Base-by-base conservation (phyloP, 1,139 yeast species). In the Geotrichum macrosporum region DNA sequence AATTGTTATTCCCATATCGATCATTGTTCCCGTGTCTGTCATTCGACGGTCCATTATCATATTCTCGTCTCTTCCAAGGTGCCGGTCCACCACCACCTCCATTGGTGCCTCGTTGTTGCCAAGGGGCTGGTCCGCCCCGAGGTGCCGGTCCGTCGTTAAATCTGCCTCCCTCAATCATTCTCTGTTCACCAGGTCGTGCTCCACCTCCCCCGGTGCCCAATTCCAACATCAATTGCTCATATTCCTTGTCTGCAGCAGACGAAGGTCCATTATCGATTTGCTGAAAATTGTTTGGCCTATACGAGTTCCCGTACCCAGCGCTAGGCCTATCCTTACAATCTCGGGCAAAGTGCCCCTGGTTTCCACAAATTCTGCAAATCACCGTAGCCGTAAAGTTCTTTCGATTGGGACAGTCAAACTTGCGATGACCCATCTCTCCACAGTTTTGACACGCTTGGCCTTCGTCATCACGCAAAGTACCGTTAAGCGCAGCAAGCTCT, bases 401-500 rank as follows among this genome's bases (percentile, higher is more conserved):
- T 58, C 69, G 71, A 53, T 71, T 69, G 3, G 86, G 84, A 61
- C 88, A 81, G 34, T 78, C 81, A 59, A 71, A 74, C 53, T 75
- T 71, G 44, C 74, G 71, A 57, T 82, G 88, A 1, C 87, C 88
- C 46, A 72, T 64, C 47, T 78, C 72, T 12, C 86, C 85, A 63
- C 81, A 73, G 52, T 63, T 57, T 57, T 73, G 68, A 70, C 96
- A 71, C 58, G 86, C 72, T 64, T 82, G 70, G 64, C 80, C 69
- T 69, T 88, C 81, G 50, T 80, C 84, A 59, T 86, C 95, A 47
- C 97, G 75, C 42, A 88, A 72, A 0, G 98, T 94, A 67, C 99
- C 99, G 68, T 92, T 94, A 50, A 92, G 73, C 13, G 86, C 82
- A 0, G 99, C 99, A 57, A 94, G 73, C 59, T 92, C 96, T 53